phyloP scores from a whole-genome alignment of 2,329 filamentous ascomycete species.

The Cladosporium velox region DNA sequence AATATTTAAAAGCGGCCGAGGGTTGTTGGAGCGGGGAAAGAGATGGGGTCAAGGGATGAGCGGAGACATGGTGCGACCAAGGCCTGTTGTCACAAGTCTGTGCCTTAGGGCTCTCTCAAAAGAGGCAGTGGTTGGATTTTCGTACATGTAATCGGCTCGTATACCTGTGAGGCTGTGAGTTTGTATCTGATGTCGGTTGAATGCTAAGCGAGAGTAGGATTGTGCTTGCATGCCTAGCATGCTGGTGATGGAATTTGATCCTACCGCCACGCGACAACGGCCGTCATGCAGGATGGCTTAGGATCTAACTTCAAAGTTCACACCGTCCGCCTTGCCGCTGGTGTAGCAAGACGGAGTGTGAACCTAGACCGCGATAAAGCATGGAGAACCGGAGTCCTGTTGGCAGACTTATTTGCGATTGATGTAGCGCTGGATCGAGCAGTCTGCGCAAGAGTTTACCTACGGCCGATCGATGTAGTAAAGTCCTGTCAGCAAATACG shows the following conservation, averaged over 20 bases:
- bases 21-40: neutral
- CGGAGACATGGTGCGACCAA: neutral
- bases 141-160: neutral
- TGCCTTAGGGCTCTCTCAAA: neutral
- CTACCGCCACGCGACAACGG: neutral
- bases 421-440: neutral
- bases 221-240: neutral
- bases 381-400: neutral
- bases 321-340: too few species aligned
- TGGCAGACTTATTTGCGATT: neutral
- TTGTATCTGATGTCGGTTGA: neutral
- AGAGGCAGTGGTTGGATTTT: neutral
- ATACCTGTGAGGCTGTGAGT: neutral
- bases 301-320: too few species aligned
- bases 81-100: neutral
- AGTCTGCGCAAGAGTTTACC: neutral
- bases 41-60: neutral
- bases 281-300: neutral
- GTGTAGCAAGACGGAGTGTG: too few species aligned
- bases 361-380: too few species aligned
- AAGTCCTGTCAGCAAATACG: neutral
- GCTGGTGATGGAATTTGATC: neutral
- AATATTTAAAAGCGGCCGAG: neutral
- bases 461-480: neutral
- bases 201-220: neutral